Conservation (phyloP, 371 early-diverging fungal species). For the Syncephalastrum monosporum region DNA sequence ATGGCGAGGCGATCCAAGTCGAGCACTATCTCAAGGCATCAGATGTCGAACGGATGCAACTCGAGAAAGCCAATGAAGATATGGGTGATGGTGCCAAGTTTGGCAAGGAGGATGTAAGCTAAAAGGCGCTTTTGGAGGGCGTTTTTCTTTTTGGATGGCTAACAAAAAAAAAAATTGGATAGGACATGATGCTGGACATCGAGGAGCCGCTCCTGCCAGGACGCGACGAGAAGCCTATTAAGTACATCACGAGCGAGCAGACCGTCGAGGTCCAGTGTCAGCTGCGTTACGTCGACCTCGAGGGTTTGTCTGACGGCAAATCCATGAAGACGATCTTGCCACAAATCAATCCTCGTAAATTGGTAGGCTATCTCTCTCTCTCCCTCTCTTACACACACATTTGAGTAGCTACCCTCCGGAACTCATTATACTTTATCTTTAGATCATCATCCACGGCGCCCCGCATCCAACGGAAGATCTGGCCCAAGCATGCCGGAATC, state of each 20-base stretch:
- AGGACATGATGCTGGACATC: conserved; percentile 45
- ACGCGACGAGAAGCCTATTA: conserved; percentile 68
- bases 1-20: conserved; percentile 89
- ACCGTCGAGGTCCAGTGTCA: conserved; percentile 68
- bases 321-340: conserved; percentile 86
- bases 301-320: conserved; percentile 87
- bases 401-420: too few species aligned
- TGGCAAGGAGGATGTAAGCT: conserved; percentile 41
- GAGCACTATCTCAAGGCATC: conserved; percentile 66
- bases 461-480: conserved; percentile 65
- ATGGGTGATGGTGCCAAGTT: conserved; percentile 52
- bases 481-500: conserved; percentile 53
- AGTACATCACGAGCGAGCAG: conserved; percentile 63
- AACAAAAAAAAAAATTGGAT: background rate
- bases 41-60: conserved; percentile 39
- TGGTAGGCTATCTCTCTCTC: conserved; percentile 51
- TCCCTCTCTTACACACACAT: too few species aligned
- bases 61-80: conserved; percentile 28
- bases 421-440: background rate
- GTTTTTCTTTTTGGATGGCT: background rate
- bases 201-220: conserved; percentile 47
- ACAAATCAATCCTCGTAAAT: conserved; percentile 79
- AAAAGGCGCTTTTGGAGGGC: background rate
- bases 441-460: conserved; percentile 86
- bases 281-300: conserved; percentile 84